phyloP scores from a whole-genome alignment of 805 yeast genomes.

The Cyberlindnera bimundalis region DNA sequence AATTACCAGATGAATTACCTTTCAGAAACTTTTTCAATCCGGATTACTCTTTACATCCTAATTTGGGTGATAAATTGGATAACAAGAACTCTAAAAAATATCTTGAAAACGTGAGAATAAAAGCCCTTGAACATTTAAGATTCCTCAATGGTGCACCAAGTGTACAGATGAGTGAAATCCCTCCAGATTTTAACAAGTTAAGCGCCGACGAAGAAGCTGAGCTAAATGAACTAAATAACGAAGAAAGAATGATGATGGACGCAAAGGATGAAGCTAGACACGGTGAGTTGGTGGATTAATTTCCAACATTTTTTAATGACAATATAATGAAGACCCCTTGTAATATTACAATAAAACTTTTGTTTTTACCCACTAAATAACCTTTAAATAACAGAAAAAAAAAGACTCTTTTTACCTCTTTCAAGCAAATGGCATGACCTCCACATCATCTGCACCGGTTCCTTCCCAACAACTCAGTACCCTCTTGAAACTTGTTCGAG shows the following conservation, averaged over 20 bases:
- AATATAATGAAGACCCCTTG: neutral
- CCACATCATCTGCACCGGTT: constrained; percentile 8
- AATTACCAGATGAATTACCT: constrained; percentile 53
- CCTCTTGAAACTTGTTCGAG: constrained; percentile 17
- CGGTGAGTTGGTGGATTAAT: constrained; percentile 31
- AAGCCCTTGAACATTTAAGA: constrained; percentile 76
- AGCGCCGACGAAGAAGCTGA: constrained; percentile 40
- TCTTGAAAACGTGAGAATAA: constrained; percentile 72
- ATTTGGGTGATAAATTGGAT: constrained; percentile 72
- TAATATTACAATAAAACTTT: neutral
- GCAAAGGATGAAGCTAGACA: constrained; percentile 36
- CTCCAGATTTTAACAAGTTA: constrained; percentile 49
- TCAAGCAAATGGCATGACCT: constrained; percentile 23
- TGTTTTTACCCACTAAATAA: neutral
- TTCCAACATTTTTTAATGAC: neutral
- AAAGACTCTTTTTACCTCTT: neutral
- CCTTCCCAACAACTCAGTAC: constrained; percentile 23
- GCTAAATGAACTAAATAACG: constrained; percentile 32
- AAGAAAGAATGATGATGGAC: constrained; percentile 33
- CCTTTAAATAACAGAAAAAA: too few species aligned
- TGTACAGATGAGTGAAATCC: constrained; percentile 87
- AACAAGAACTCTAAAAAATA: constrained; percentile 83
- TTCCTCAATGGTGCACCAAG: constrained; percentile 89
- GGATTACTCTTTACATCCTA: constrained; percentile 85
- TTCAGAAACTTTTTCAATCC: constrained; percentile 67